Base-by-base conservation (phyloP, 306 rosid genomes). In the Quercus robur region DNA sequence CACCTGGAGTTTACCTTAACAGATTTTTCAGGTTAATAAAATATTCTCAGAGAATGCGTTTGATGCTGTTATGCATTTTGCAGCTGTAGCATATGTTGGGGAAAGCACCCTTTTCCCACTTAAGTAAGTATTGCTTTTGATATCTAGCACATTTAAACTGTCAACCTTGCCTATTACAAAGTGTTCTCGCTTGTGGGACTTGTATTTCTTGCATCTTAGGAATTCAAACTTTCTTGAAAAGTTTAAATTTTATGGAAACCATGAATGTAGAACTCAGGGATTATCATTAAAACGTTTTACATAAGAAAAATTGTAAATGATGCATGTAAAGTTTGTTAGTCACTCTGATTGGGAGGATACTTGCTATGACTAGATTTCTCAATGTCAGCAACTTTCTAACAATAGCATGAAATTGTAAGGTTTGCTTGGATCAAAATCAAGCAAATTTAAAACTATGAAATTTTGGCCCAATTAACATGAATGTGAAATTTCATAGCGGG, bases 11-110 rank as follows among this genome's bases (percentile, higher is more conserved):
- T 87, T 72, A 35, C 79, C 97, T 91, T 94, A 74, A 92, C 92
- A 73, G 76, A 77, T 75, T 17, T 74, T 77, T 91, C 87, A 94
- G 99, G 97, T 96, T 49, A 75, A 90, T 77, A 93, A 91, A 91
- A 89, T 96, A 79, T 96, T 96, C 84, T 81, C 88, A 5, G 97
- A 91, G 88, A 96, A 96, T 81, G 91, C 92, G 55, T 96, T 96
- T 85, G 97, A 96, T 87, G 99, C 99, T 41, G 98, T 96, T 77
- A 96, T 96, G 89, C 99, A 96, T 89, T 96, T 96, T 83, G 99
- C 99, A 46, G 98, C 99, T 25, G 98, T 96, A 74, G 99, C 99
- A 41, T 96, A 96, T 82, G 99, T 96, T 5, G 98, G 99, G 80
- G 99, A 96, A 86, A 96, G 99, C 93, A 93, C 99, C 57, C 86